phyloP scores from a whole-genome alignment of 192 early-diverging fungal genomes.

The Coemansia sp. region DNA sequence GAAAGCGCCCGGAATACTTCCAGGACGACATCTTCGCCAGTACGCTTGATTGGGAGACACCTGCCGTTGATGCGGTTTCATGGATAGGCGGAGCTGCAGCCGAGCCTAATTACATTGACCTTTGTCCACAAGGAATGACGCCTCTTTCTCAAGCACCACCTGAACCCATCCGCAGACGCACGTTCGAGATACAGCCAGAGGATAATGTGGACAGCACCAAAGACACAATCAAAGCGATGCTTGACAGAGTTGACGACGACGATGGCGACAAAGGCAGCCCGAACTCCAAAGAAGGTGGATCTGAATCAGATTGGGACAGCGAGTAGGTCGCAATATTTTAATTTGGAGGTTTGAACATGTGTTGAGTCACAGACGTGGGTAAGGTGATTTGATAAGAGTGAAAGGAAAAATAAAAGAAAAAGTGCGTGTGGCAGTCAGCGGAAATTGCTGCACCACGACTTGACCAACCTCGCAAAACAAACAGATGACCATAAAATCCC shows the following conservation, averaged over 20 bases:
- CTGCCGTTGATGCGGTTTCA: conserved; percentile 51
- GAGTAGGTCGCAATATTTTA: conserved; percentile 1
- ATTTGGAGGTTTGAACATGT: not conserved
- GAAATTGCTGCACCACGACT: not conserved
- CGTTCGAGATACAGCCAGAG: conserved; percentile 11
- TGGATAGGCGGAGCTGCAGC: conserved; percentile 57
- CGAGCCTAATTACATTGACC: conserved; percentile 14
- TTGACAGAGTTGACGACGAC: conserved; percentile 23
- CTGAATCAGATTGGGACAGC: conserved; percentile 30
- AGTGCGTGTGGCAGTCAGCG: not conserved
- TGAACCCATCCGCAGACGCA: conserved; percentile 15
- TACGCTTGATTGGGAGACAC: conserved; percentile 59
- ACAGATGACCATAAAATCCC: not conserved
- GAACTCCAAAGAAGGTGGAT: not conserved
- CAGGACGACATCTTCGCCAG: conserved; percentile 84
- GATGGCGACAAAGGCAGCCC: conserved; percentile 4
- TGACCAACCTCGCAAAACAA: not conserved
- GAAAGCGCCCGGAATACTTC: conserved; percentile 82
- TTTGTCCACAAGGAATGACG: conserved; percentile 55
- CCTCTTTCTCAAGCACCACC: conserved; percentile 54
- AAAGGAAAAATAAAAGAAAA: not conserved
- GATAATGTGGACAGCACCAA: conserved; percentile 29
- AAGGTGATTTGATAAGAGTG: no score
- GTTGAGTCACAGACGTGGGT: not conserved
- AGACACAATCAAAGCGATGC: conserved; percentile 34